A percentile compares a stretch with the other conserved stretches of the same genome.
Conservation (phyloP, 2,329 filamentous ascomycete genomes). For the Clonostachys chloroleuca region DNA sequence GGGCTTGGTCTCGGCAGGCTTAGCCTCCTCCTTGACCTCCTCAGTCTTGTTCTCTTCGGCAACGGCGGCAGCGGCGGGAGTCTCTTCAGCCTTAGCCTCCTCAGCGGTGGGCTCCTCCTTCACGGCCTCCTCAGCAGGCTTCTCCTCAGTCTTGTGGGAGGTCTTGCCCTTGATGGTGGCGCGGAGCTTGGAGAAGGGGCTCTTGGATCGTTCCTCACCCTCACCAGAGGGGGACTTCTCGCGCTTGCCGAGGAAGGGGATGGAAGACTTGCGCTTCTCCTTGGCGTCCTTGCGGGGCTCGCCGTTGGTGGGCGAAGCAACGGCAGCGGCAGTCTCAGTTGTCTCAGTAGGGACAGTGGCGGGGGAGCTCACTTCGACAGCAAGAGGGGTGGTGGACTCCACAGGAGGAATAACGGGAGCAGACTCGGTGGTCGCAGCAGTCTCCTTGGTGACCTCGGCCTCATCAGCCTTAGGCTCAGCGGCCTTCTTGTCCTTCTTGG, state of each 20-base stretch:
- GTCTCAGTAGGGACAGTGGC: slow-evolving; percentile 41
- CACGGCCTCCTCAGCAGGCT: slow-evolving; percentile 24
- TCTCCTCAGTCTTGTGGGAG: slow-evolving; percentile 36
- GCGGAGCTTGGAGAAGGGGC: slow-evolving; percentile 57
- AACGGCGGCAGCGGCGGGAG: slow-evolving; percentile 23
- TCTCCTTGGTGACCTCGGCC: slow-evolving; percentile 33
- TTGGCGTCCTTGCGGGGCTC: slow-evolving; percentile 61
- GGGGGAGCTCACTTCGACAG: slow-evolving; percentile 46
- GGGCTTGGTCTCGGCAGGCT: slow-evolving; percentile 27
- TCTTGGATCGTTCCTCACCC: slow-evolving; percentile 54
- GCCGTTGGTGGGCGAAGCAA: slow-evolving; percentile 33
- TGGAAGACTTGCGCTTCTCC: slow-evolving; percentile 80
- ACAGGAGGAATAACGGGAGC: slow-evolving; percentile 57
- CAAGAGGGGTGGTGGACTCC: slow-evolving; percentile 51
- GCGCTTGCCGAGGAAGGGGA: slow-evolving; percentile 77
- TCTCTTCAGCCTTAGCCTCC: slow-evolving; percentile 41
- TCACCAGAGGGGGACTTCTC: slow-evolving; percentile 56
- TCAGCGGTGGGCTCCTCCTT: slow-evolving; percentile 21
- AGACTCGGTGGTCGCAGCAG: slow-evolving; percentile 38
- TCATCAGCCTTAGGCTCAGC: slow-evolving; percentile 38
- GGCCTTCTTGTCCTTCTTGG: slow-evolving; percentile 57
- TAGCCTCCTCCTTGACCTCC: slow-evolving; percentile 19
- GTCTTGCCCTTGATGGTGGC: slow-evolving; percentile 48
- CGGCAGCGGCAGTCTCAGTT: slow-evolving; percentile 29
- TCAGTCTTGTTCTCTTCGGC: slow-evolving; percentile 20